Evolutionary conservation across 352 stramenopile species (phyloP).

Genomic region (Globisporangium orthogonon): DNA sequence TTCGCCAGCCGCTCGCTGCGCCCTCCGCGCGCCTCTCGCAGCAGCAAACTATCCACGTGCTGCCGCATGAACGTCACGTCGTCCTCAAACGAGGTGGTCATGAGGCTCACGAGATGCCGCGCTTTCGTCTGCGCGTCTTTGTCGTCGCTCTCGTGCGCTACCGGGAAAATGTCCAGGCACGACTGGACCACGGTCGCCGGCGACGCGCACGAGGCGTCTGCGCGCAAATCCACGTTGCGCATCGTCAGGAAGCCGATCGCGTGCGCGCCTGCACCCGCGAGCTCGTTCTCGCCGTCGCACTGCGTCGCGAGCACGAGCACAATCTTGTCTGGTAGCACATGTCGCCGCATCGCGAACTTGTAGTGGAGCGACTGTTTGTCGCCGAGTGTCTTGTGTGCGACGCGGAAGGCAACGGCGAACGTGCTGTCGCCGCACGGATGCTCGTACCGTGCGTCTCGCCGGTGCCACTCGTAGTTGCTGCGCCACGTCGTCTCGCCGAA

Average conservation of each 20-base stretch:
- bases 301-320: conserved; percentile 26
- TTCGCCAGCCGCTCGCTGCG: background rate
- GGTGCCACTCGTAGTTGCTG: conserved; percentile 1
- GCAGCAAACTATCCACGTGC: background rate
- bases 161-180: conserved; percentile 4
- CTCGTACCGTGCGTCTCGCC: background rate
- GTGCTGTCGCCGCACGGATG: conserved; percentile 1
- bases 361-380: conserved; percentile 7
- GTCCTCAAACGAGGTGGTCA: conserved; percentile 4
- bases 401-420: conserved; percentile 3
- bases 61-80: conserved; percentile 5
- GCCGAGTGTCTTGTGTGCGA: background rate
- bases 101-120: background rate
- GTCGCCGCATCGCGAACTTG: conserved; percentile 30
- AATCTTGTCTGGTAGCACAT: conserved; percentile 21
- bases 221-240: background rate
- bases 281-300: conserved; percentile 25
- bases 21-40: background rate
- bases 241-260: conserved; percentile 21
- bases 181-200: background rate
- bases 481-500: conserved; percentile 1
- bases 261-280: conserved; percentile 20
- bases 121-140: background rate
- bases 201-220: background rate
- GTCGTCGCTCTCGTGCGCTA: background rate